A percentile compares a stretch with the other conserved stretches of the same genome.
These are phyloP conservation scores for Magnusiomyces sp. DNA, from an alignment of 1,139 yeast species.

Conservation along the genomic window DNA sequence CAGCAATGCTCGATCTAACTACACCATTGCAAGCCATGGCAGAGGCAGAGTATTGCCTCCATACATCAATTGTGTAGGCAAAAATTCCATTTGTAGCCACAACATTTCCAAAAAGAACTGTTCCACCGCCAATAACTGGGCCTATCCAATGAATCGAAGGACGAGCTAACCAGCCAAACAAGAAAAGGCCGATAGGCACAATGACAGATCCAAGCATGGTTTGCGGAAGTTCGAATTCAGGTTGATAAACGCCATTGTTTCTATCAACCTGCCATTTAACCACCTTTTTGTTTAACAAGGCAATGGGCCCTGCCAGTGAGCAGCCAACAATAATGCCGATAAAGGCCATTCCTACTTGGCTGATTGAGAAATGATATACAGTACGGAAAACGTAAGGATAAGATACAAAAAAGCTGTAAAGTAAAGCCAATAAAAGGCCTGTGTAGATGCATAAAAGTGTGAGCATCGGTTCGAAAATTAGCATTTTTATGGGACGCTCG, in stretches of 20 bases:
- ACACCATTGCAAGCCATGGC: constrained; percentile 67
- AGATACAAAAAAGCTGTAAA: constrained; percentile 69
- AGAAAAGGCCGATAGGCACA: constrained; percentile 43
- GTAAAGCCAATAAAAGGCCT: constrained; percentile 76
- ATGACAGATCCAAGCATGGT: constrained; percentile 70
- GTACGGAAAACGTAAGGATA: constrained; percentile 57
- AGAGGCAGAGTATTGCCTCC: constrained; percentile 51
- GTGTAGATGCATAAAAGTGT: constrained; percentile 63
- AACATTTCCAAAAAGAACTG: constrained; percentile 66
- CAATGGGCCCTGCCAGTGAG: constrained; percentile 19
- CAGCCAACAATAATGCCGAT: constrained; percentile 46
- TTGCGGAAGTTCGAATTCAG: constrained; percentile 70
- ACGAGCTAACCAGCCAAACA: constrained; percentile 63
- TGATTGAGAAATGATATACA: constrained; percentile 13
- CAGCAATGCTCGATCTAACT: constrained; percentile 51
- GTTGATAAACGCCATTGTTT: constrained; percentile 16
- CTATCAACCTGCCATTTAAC: constrained; percentile 14
- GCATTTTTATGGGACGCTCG: constrained; percentile 61
- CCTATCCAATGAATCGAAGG: constrained; percentile 70
- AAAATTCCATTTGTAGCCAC: constrained; percentile 45
- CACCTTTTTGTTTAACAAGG: constrained; percentile 16
- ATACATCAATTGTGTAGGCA: constrained; percentile 49
- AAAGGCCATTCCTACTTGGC: constrained; percentile 48
- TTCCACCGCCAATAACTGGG: constrained; percentile 65
- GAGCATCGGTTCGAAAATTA: constrained; percentile 64